phyloP scores from a whole-genome alignment of 352 stramenopile species.

The Phytophthora pisi region DNA sequence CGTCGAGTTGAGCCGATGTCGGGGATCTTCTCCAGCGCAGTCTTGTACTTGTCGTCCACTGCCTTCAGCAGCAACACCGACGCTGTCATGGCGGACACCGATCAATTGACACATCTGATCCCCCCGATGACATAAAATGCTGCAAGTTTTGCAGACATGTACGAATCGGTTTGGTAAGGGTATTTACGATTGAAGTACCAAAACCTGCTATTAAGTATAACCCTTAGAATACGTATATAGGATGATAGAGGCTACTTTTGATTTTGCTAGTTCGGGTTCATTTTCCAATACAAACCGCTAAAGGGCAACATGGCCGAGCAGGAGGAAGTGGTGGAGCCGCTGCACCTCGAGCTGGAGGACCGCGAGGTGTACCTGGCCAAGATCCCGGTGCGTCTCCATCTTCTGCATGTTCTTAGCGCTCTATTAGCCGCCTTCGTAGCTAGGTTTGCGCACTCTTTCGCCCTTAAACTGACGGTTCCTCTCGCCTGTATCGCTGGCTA shows the following conservation, averaged over 20 bases:
- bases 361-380: constrained; percentile 89
- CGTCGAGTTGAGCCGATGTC: neutral
- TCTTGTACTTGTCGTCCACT: constrained; percentile 59
- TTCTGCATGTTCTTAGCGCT: neutral
- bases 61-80: constrained; percentile 75
- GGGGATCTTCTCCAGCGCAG: constrained; percentile 36
- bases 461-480: constrained; percentile 9
- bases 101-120: constrained; percentile 11
- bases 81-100: constrained; percentile 10
- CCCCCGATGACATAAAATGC: constrained; percentile 9
- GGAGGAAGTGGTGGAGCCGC: constrained; percentile 89
- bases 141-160: neutral
- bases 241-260: neutral
- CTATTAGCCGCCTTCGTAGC: neutral
- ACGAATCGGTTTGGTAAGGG: neutral
- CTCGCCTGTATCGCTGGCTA: constrained; percentile 26
- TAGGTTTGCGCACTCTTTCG: constrained; percentile 2
- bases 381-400: constrained; percentile 63
- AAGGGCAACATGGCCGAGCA: constrained; percentile 71
- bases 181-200: neutral
- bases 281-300: neutral
- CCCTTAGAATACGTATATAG: neutral
- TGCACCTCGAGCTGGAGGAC: constrained; percentile 88
- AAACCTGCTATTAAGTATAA: no score
- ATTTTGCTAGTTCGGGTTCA: neutral